These are phyloP conservation scores for Aspergillus eucalypticola DNA, from an alignment of 2,329 filamentous ascomycete genomes.

Conservation along the genomic window DNA sequence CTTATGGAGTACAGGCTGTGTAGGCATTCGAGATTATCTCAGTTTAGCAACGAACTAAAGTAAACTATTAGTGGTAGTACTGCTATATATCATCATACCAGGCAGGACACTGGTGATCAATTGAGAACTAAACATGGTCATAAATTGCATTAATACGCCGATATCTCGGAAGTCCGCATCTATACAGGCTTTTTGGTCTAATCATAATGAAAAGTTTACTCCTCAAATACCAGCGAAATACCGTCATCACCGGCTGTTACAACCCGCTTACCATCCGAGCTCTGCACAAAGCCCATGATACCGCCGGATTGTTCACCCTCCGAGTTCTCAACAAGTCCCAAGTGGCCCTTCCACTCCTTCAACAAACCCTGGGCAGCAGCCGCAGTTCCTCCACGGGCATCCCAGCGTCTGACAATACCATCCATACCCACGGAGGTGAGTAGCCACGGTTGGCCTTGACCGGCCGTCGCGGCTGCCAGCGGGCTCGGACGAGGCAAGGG, in stretches of 20 bases:
- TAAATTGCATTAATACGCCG: not conserved
- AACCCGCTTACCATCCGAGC: slow-evolving; percentile 69
- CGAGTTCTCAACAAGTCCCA: slow-evolving; percentile 42
- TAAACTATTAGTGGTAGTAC: no score
- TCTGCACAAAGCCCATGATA: slow-evolving; percentile 86
- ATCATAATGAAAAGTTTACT: slow-evolving; percentile 19
- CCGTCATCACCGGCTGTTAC: slow-evolving; percentile 89
- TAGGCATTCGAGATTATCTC: no score
- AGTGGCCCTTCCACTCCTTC: slow-evolving; percentile 87
- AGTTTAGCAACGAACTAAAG: no score
- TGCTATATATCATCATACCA: no score
- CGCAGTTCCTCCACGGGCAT: slow-evolving; percentile 68
- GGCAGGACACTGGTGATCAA: no score
- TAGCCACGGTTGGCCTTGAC: slow-evolving; percentile 60
- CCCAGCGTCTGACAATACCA: slow-evolving; percentile 87
- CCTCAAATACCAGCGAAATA: slow-evolving; percentile 49
- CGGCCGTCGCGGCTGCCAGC: slow-evolving; percentile 27
- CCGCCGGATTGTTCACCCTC: slow-evolving; percentile 80
- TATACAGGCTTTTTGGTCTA: slow-evolving; percentile 17
- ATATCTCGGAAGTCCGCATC: slow-evolving; percentile 8
- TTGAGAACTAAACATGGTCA: not conserved
- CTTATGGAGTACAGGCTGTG: no score
- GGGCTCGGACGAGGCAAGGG: slow-evolving; percentile 27
- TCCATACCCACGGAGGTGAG: slow-evolving; percentile 91
- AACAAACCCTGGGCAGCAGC: slow-evolving; percentile 69